Base-by-base conservation (phyloP, 345 rosid species). In the Cardamine chenopodiifolia region DNA sequence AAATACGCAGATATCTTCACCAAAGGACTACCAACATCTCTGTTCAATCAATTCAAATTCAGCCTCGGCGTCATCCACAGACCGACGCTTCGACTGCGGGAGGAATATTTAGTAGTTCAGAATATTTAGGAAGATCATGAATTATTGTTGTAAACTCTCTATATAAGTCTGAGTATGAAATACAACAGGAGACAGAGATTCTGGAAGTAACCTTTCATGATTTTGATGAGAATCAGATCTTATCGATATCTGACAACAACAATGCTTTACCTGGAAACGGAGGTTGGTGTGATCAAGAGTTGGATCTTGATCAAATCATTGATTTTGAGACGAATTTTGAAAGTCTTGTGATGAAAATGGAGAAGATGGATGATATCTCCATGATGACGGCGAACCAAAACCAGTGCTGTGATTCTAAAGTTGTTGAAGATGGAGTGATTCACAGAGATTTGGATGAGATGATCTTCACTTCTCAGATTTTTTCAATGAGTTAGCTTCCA, bases 381-480 rank as follows among this genome's bases (percentile, higher is more conserved):
- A 37, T n/a, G n/a, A n/a, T n/a, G n/a, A n/a, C n/a, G n/a, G n/a
- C n/a, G n/a, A n/a, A n/a, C n/a, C n/a, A n/a, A n/a, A n/a, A n/a
- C n/a, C n/a, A n/a, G n/a, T n/a, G n/a, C n/a, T n/a, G n/a, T n/a
- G n/a, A n/a, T n/a, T n/a, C n/a, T n/a, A n/a, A 40, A 55, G 47
- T 20, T 48, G 29, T 13, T 32, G 62, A n/a, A 54, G 39, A 49
- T 19, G 14, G 11, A 49, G 25, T 0, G 52, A n/a, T 25, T 10
- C 40, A 39, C 13, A 39, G 4, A 18, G 26, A 7, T 8, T 56
- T 56, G 10, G 4, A 3, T 8, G 44, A 57, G 19, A 65, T 57
- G 19, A 50, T 58, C 47, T 70, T 15, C 17, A n/a, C 5, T 47
- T 71, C 11, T 47, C 58, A 32, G 49, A 71, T n/a, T 22, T 3